Evolutionary conservation across 257 asterid species (phyloP), one percentile per base, ranked within the genome.

Genomic region (Solanum etuberosum): DNA sequence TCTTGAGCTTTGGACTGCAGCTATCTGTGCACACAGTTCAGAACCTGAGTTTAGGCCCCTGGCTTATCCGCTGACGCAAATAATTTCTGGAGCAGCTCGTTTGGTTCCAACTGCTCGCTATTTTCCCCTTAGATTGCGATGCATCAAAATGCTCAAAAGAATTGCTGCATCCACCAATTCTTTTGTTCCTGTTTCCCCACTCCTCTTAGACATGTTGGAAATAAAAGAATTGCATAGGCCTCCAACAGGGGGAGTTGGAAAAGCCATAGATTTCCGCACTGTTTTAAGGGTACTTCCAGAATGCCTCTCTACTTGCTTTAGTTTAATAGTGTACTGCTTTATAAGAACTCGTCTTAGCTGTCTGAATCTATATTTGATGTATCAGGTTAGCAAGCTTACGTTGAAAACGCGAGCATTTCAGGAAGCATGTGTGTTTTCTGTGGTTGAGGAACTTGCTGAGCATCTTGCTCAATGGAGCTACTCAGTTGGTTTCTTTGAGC

Each of bases 1-100:
- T 90, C 93, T 97, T 90, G 99, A 97, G 95, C 96, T 97, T 67
- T 97, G 99, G 99, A 94, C 99, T 80, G 96, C 96, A 87, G 98
- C 95, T 88, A 90, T 97, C 46, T 95, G 96, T 91, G 93, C 98
- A 27, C 87, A 89, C 90, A 91, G 94, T 91, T 92, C 96, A 57
- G 98, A 94, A 91, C 90, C 94, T 68, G 97, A 95, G 88, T 90
- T 97, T 86, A 93, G 88, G 86, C 96, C 98, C 32, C 98, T 97
- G 90, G 98, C 98, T 72, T 95, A 97, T 91, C 99, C 99, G 40
- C 88, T 97, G 88, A 90, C 98, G 46, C 99, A 95, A 90, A 97
- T 97, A 82, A 97, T 97, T 32, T 90, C 92, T 42, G 99, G 98
- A 85, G 95, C 93, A 78, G 98, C 98, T 92, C 98, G 98, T 87